Base-by-base conservation (phyloP, 805 yeast genomes). In the Cyberlindnera xishuangbannaensis region DNA sequence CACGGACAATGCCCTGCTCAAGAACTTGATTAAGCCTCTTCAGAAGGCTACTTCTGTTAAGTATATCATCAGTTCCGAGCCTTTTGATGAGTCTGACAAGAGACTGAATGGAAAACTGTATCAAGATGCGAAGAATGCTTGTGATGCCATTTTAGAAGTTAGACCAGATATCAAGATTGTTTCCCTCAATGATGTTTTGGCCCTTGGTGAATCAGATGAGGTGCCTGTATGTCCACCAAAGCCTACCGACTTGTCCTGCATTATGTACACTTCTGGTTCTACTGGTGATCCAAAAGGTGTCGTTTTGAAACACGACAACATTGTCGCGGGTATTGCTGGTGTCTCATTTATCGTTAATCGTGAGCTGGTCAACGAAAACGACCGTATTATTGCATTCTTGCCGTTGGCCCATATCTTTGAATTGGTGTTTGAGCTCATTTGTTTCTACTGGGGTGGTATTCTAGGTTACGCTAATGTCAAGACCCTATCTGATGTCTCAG, bases 331-430 rank as follows among this genome's bases (percentile, higher is more conserved):
- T 56, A 59, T 85, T 22, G 92, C 81, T 39, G 98, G 98, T 64
- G 77, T 84, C 37, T 58, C 80, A 18, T 65, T 76, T 27, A 71
- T 73, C 49, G 78, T 86, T 33, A 68, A 69, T 28, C 65, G 74
- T 36, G 60, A 62, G 15, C 33, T 61, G 27, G 73, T 86, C 33
- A 61, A 52, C 37, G 61, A 63, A 15, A 59, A 59, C 22, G 97
- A 92, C 62, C 71, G 86, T 47, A 64, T 90, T 43, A 76, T 92
- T 59, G 81, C 88, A 13, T 88, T 90, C 59, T 73, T 92, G 56
- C 98, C 98, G 10, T 72, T 92, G 53, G 98, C 98, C 7, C 98
- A 92, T 56, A 92, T 92, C 49, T 84, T 92, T 49, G 98, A 92
- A 65, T 69, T 86, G 61, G 85, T 76, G 4, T 87, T 92, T 45